These are phyloP conservation scores for Albatrellus sp. DNA, from an alignment of 1,284 basidiomycete genomes.

Conservation along the genomic window DNA sequence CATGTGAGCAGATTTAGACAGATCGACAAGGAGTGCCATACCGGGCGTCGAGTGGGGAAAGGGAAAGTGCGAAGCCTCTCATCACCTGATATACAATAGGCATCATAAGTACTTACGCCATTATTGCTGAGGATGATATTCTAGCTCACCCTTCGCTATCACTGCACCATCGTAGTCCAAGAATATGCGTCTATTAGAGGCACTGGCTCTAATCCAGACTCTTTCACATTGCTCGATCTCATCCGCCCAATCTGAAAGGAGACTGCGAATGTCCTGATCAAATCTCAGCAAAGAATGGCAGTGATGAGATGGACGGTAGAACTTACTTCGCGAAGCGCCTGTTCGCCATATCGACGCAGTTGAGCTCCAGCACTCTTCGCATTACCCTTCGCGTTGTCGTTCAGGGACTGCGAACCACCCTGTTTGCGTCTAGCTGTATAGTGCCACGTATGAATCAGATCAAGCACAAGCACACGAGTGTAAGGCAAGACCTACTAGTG, in stretches of 20 bases:
- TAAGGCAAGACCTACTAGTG: constrained; percentile 56
- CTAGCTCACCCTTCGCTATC: constrained; percentile 37
- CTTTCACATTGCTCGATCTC: constrained; percentile 74
- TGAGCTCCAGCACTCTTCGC: constrained; percentile 94
- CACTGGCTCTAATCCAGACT: constrained; percentile 83
- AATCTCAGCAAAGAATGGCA: constrained; percentile 1
- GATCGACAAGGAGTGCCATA: constrained; percentile 27
- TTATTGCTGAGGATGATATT: neutral
- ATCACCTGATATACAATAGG: constrained; percentile 32
- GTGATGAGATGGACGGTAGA: neutral
- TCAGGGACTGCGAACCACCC: constrained; percentile 87
- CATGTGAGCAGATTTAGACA: neutral
- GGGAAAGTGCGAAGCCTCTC: constrained; percentile 79
- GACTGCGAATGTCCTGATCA: constrained; percentile 71
- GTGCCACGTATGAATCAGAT: neutral
- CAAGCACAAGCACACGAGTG: neutral
- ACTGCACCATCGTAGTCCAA: constrained; percentile 71
- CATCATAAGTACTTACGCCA: neutral
- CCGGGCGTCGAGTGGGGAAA: constrained; percentile 87
- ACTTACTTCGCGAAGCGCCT: constrained; percentile 78
- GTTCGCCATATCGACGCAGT: constrained; percentile 91
- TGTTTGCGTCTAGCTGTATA: constrained; percentile 87
- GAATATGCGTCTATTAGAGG: constrained; percentile 79
- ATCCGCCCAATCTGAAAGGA: constrained; percentile 76
- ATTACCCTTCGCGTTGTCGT: constrained; percentile 87